Base-by-base conservation (phyloP, 1,284 basidiomycete genomes). In the Erythrobasidium hasegawianum region DNA sequence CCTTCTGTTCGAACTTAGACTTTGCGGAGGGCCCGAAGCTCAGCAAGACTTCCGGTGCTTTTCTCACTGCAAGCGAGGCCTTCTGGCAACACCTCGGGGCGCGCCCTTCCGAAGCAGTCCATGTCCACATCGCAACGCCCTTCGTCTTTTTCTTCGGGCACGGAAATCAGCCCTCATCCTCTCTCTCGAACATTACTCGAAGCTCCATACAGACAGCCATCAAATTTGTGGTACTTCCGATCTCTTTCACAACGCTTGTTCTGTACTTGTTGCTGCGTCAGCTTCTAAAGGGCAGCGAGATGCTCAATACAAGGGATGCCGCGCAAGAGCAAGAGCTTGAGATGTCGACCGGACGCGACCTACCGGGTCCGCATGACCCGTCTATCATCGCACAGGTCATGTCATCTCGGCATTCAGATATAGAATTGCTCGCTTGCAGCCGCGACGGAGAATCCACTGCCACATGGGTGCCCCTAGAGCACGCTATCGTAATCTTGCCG, bases 241-340 rank as follows among this genome's bases (percentile, higher is more conserved):
- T 96, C 74, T 83, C 85, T 1, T 81, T 82, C 1, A 95, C 92
- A 0, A 88, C 88, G 2, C 79, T 83, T 38, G 77, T 84, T 1
- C 81, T 97, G 2, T 97, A 89, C 76, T 81, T 83, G 8, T 78
- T 97, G 20, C 80, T 96, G 13, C 81, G 90, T n/a, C 94, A 94
- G 75, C 82, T 98, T 1, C 81, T 97, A 66, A 95, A 95, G 79
- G 88, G 96, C 71, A 85, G 91, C 0, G 92, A 97, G 68, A 82
- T 93, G 1, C 83, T 97, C 14, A 92, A 94, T 73, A 87, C 88
- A 75, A 80, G 83, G 54, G 78, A 80, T 82, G 83, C 33, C 57
- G 43, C n/a, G 27, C 22, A 26, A 11, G 40, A 39, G 43, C 3
- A 26, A 7, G 24, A 41, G 47, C 22, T 54, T 38, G 41, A 29